Conservation (phyloP, 768 basidiomycete species). For the Tylopilus plumbeoviolaceoides region DNA sequence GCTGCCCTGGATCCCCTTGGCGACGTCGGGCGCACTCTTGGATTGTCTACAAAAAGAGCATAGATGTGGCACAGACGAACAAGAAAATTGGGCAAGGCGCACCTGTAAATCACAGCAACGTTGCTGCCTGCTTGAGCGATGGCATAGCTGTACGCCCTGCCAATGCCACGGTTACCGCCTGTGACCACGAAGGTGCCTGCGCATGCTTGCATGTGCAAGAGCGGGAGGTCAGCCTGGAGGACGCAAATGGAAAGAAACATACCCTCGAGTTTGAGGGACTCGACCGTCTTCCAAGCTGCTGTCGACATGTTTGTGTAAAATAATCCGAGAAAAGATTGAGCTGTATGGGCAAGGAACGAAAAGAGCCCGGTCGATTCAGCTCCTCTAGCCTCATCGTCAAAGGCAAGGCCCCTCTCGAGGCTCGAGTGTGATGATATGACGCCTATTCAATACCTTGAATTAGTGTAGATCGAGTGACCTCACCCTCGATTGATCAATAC, state of each 20-base stretch:
- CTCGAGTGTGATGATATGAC: not conserved
- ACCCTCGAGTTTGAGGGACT: slow-evolving; percentile 20
- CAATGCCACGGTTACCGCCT: slow-evolving; percentile 62
- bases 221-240: not conserved
- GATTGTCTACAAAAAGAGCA: slow-evolving; percentile 35
- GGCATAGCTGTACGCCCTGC: slow-evolving; percentile 49
- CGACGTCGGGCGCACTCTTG: slow-evolving; percentile 44
- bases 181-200: slow-evolving; percentile 53
- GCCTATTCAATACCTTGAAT: slow-evolving; percentile 3
- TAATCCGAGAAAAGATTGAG: not conserved
- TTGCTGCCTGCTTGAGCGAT: slow-evolving; percentile 52
- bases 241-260: not conserved
- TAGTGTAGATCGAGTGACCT: slow-evolving; percentile 16
- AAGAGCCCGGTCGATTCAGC: not conserved
- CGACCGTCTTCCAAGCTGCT: slow-evolving; percentile 1
- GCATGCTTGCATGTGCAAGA: not conserved
- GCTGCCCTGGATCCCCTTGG: slow-evolving; percentile 42
- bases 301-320: slow-evolving; percentile 9
- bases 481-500: not conserved
- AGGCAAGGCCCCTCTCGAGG: slow-evolving; percentile 17
- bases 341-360: not conserved
- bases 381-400: not conserved
- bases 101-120: slow-evolving; percentile 63
- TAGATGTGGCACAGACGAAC: not conserved
- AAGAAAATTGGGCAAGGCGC: not conserved